Percentiles rank a stretch among this genome's conserved stretches.
phyloP scores from a whole-genome alignment of 2,329 filamentous ascomycete species.

The Apiospora hydei region DNA sequence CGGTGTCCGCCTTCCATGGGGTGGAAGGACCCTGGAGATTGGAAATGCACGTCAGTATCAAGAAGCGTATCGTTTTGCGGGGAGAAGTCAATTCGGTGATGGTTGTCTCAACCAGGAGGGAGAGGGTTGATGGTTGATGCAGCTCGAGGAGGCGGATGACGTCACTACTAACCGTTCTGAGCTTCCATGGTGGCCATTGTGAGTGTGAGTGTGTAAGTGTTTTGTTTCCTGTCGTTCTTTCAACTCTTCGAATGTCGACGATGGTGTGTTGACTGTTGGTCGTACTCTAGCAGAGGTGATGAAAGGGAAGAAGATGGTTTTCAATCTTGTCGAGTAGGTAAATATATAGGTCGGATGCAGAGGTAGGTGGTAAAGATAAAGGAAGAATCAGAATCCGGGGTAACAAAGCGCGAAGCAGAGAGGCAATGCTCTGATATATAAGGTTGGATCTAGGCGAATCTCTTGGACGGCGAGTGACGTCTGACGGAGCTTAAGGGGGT shows the following conservation, averaged over 20 bases:
- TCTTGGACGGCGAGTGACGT: constrained; percentile 6
- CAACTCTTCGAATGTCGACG: neutral
- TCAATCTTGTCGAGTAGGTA: neutral
- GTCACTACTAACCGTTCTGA: constrained; percentile 10
- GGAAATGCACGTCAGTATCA: neutral
- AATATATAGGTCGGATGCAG: neutral
- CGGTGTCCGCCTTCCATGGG: neutral
- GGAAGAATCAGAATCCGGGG: neutral
- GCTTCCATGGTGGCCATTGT: constrained; percentile 19
- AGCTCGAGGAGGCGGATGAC: neutral
- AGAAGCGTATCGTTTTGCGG: neutral
- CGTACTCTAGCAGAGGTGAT: neutral
- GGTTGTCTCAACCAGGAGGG: neutral
- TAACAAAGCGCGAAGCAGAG: neutral
- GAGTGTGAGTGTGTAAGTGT: neutral
- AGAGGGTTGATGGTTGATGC: neutral
- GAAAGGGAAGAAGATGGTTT: neutral
- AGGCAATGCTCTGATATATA: neutral
- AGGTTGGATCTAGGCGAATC: constrained; percentile 17
- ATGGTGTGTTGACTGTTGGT: neutral
- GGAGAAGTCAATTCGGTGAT: neutral
- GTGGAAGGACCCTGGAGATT: neutral
- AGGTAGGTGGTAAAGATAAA: constrained; percentile 1
- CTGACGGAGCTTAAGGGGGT: neutral
- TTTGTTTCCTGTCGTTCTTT: neutral